Evolutionary conservation across 305 asterid species (phyloP).

Genomic region (Petunia hybrid): DNA sequence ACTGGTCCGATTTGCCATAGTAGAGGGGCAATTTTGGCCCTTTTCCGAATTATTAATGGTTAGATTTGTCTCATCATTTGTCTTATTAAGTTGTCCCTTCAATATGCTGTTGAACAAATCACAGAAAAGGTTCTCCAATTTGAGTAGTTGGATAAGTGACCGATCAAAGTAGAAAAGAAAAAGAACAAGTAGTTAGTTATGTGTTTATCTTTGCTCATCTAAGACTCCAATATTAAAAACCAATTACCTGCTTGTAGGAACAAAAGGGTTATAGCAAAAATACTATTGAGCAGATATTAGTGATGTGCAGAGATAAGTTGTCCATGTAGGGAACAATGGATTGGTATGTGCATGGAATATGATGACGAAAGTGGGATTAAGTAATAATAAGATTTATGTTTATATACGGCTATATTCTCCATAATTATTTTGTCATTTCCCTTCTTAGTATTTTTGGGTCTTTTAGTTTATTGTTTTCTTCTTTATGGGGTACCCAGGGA

Average conservation of each 20-base stretch:
- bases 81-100: neutral
- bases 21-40: too few relatives aligned
- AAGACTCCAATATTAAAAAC: neutral
- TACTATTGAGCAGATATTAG: constrained; percentile 65
- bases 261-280: neutral
- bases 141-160: constrained; percentile 18
- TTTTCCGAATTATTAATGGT: neutral
- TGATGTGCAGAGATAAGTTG: constrained; percentile 92
- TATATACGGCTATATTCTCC: neutral
- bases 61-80: constrained; percentile 32
- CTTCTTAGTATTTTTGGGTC: too few relatives aligned
- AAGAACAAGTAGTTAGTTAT: constrained; percentile 16
- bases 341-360: constrained; percentile 95
- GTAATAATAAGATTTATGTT: constrained; percentile 44
- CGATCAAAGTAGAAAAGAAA: constrained; percentile 7
- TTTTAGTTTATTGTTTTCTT: too few relatives aligned
- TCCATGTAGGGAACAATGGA: constrained; percentile 97
- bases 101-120: neutral
- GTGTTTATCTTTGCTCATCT: neutral
- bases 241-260: neutral
- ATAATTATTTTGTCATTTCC: neutral
- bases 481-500: neutral
- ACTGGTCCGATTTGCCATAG: too few relatives aligned
- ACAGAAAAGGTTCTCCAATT: neutral
- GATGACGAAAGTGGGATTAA: constrained; percentile 86